These are phyloP conservation scores for Trichomonascaceae sp. DNA, from an alignment of 1,139 yeast genomes.

Conservation along the genomic window DNA sequence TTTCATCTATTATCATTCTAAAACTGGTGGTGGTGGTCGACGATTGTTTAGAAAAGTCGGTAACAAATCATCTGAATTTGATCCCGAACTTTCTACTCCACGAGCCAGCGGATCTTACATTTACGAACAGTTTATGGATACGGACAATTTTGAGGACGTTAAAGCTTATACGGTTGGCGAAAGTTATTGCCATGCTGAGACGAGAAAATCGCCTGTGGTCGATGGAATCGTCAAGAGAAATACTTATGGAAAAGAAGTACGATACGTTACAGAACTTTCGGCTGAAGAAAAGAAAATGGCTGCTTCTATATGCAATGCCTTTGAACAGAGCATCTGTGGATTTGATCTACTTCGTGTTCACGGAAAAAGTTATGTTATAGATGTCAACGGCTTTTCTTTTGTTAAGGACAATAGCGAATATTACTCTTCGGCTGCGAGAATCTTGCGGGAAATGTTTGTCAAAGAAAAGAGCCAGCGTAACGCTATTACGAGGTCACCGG, in stretches of 20 bases:
- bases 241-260: conserved; percentile 93
- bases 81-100: conserved; percentile 66
- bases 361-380: conserved; percentile 88
- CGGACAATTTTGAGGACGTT: conserved; percentile 97
- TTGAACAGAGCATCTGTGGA: conserved; percentile 96
- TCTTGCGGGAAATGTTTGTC: conserved; percentile 66
- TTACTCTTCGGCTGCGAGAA: conserved; percentile 77
- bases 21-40: conserved; percentile 97
- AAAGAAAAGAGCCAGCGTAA: conserved; percentile 53
- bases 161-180: conserved; percentile 97
- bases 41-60: conserved; percentile 92
- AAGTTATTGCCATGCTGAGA: conserved; percentile 90
- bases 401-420: conserved; percentile 88
- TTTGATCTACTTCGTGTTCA: conserved; percentile 87
- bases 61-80: conserved; percentile 94
- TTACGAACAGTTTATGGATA: conserved; percentile 94
- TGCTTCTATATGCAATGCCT: conserved; percentile 59
- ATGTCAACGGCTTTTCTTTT: conserved; percentile 96
- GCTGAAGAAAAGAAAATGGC: conserved; percentile 79
- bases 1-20: conserved; percentile 79
- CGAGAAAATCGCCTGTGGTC: conserved; percentile 96
- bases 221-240: conserved; percentile 97
- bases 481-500: conserved; percentile 7
- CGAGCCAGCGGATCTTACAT: conserved; percentile 88
- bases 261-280: conserved; percentile 77